Percentiles rank a stretch among this genome's conserved stretches.
These are phyloP conservation scores for Phytophthora pseudosyringae DNA, from an alignment of 352 stramenopile species.

Conservation along the genomic window DNA sequence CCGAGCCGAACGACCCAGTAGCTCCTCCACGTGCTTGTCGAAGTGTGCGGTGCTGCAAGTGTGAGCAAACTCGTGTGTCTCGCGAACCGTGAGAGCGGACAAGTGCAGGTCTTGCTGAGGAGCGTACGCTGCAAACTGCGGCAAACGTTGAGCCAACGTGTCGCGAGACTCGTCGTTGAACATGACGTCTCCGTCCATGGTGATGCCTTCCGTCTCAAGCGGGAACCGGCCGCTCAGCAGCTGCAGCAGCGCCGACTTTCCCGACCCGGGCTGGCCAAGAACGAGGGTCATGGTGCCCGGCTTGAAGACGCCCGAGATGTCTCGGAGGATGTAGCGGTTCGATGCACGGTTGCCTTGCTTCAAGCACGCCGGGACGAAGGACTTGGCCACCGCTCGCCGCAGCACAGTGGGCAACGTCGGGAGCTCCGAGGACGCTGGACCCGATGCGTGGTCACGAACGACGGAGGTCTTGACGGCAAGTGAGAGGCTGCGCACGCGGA, in stretches of 20 bases:
- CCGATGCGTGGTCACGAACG: conserved; percentile 5
- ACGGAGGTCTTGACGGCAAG: conserved; percentile 30
- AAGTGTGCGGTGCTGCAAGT: conserved; percentile 67
- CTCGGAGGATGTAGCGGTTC: conserved; percentile 44
- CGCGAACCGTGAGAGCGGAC: conserved; percentile 50
- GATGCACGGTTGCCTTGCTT: conserved; percentile 1
- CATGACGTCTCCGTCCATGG: conserved; percentile 35
- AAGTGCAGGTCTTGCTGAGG: conserved; percentile 64
- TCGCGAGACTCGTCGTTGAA: conserved; percentile 44
- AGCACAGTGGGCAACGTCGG: conserved; percentile 43
- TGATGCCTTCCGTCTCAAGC: conserved; percentile 24
- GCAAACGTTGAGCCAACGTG: conserved; percentile 29
- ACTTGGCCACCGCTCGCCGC: conserved; percentile 18
- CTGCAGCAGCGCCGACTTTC: conserved; percentile 56
- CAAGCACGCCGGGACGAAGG: conserved; percentile 13
- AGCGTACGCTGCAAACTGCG: conserved; percentile 53
- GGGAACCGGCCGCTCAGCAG: conserved; percentile 48
- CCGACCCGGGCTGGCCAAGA: conserved; percentile 52
- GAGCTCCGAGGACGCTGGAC: conserved; percentile 23
- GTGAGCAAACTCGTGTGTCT: conserved; percentile 93
- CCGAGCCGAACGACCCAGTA: conserved; percentile 34
- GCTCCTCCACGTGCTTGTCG: conserved; percentile 40
- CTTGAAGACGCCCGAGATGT: conserved; percentile 51
- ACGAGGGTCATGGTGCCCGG: conserved; percentile 52
- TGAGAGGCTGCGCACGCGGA: conserved; percentile 46